Evolutionary conservation across 2,329 filamentous ascomycete genomes (phyloP).

Genomic region (Graphiopsis chlorocephala): DNA sequence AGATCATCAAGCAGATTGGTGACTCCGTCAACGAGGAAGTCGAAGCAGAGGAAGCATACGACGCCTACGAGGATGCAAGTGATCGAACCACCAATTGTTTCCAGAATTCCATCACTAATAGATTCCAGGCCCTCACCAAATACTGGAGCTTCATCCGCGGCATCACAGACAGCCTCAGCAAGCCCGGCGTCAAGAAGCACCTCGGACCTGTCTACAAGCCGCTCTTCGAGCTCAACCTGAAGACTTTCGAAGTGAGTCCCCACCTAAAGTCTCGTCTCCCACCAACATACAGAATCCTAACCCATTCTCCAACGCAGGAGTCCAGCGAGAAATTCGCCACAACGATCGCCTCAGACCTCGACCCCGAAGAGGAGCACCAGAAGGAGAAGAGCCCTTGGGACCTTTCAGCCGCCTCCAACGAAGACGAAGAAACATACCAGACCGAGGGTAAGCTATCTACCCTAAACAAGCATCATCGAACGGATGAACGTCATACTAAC

Average conservation of each 20-base stretch:
- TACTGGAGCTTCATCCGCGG: not conserved
- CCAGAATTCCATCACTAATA: not conserved
- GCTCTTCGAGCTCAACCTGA: conserved; percentile 1
- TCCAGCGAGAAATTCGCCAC: not conserved
- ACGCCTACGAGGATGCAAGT: conserved; percentile 6
- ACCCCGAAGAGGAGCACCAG: not conserved
- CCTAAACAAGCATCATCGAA: not conserved
- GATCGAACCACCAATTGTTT: not conserved
- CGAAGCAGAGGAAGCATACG: not conserved
- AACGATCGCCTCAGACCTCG: not conserved
- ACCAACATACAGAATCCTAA: not conserved
- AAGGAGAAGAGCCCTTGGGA: conserved; percentile 3
- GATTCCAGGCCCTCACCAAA: not conserved
- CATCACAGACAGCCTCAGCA: conserved; percentile 7
- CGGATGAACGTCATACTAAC: not conserved
- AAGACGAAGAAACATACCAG: not conserved
- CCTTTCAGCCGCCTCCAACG: not conserved
- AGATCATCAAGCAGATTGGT: conserved; percentile 6
- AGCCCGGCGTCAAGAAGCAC: conserved; percentile 6
- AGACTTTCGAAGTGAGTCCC: not conserved
- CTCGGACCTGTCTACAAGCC: conserved; percentile 7
- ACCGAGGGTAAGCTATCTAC: not conserved
- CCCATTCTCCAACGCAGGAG: not conserved
- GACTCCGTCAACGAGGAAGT: not conserved
- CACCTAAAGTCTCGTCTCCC: too few relatives aligned